Conservation (phyloP, 306 rosid species). For the Ormosia semicastrata region DNA sequence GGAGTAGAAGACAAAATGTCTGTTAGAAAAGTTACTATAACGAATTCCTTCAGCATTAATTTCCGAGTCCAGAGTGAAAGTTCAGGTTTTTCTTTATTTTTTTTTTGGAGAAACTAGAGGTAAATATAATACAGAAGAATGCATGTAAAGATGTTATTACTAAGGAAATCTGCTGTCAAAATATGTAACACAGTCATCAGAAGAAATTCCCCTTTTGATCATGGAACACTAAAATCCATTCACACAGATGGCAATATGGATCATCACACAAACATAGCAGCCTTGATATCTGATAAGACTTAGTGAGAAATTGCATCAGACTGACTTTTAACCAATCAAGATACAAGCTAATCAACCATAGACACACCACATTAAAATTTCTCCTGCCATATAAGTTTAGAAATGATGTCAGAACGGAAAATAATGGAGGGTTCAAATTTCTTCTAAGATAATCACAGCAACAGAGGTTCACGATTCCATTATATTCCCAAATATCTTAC, state of each 20-base stretch:
- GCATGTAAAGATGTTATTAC: conserved; percentile 15
- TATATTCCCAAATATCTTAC: not conserved
- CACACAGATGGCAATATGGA: conserved; percentile 4
- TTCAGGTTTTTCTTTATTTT: not conserved
- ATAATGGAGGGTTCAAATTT: not conserved
- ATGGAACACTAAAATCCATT: conserved; percentile 22
- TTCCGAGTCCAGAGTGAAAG: not conserved
- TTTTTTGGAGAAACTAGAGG: not conserved
- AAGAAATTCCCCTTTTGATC: not conserved
- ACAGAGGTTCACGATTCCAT: not conserved
- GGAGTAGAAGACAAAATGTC: not conserved
- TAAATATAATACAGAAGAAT: not conserved
- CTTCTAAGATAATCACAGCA: not conserved
- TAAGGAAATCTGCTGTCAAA: not conserved
- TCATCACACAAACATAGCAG: not conserved
- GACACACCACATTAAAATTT: conserved; percentile 10
- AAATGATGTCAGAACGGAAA: not conserved
- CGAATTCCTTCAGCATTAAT: not conserved
- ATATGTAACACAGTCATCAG: not conserved
- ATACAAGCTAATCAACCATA: conserved; percentile 19
- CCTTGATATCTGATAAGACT: conserved; percentile 12
- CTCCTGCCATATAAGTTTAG: conserved; percentile 6
- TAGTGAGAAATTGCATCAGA: conserved; percentile 1
- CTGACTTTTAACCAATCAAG: conserved; percentile 4
- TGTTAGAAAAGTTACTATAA: not conserved